phyloP scores from a whole-genome alignment of 495 filamentous ascomycete species.

The Oidiodendron maius region DNA sequence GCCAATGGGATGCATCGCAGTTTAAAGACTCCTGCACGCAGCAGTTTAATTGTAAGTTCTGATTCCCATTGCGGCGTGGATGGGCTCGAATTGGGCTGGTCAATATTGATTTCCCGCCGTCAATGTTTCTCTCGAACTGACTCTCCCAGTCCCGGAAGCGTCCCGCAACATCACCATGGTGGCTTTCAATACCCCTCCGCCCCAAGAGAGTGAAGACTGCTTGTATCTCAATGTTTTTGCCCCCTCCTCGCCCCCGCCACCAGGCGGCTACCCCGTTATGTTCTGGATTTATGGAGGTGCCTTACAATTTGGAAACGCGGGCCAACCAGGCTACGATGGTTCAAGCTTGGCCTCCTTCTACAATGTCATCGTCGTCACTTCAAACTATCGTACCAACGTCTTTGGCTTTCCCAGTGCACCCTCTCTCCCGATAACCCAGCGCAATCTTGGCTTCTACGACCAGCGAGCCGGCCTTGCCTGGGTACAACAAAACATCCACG shows the following conservation, averaged over 20 bases:
- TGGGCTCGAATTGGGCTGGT: too few species aligned
- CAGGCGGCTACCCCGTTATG: slow-evolving; percentile 35
- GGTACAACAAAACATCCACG: slow-evolving; percentile 42
- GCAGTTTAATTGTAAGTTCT: too few species aligned
- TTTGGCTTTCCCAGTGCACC: slow-evolving; percentile 51
- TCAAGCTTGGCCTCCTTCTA: slow-evolving; percentile 32
- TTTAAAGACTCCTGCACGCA: too few species aligned
- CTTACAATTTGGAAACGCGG: slow-evolving; percentile 33
- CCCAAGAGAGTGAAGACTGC: slow-evolving; percentile 39
- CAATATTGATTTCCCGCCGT: too few species aligned
- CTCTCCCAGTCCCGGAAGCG: too few species aligned
- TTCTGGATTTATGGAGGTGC: slow-evolving; percentile 44
- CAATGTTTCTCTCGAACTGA: too few species aligned
- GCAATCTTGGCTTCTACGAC: slow-evolving; percentile 59
- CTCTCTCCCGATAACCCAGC: slow-evolving; percentile 14
- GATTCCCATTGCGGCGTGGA: too few species aligned
- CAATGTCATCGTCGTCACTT: slow-evolving; percentile 31
- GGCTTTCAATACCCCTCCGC: too few species aligned
- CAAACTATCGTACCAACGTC: slow-evolving; percentile 57
- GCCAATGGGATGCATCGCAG: too few species aligned
- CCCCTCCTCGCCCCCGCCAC: slow-evolving; percentile 24
- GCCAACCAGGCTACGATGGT: slow-evolving; percentile 39
- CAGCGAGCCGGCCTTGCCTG: slow-evolving; percentile 48
- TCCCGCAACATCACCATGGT: too few species aligned
- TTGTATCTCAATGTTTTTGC: slow-evolving; percentile 49